These are phyloP conservation scores for Irpex sp. DNA, from an alignment of 1,284 basidiomycete genomes.

Conservation along the genomic window DNA sequence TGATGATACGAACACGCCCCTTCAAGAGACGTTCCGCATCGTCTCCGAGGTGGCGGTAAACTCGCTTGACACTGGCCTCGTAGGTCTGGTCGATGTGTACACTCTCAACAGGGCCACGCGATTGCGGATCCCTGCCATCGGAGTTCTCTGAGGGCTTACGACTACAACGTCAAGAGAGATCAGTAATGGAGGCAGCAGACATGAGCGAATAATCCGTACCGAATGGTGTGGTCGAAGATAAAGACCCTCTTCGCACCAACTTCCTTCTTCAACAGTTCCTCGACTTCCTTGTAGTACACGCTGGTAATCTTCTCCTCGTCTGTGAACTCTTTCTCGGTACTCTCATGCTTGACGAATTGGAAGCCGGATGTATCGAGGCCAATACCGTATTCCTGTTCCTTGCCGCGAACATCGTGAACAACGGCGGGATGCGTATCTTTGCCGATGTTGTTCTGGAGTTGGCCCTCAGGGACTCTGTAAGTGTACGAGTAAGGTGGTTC, in stretches of 20 bases:
- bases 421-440: slow-evolving; percentile 20
- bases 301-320: slow-evolving; percentile 34
- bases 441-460: slow-evolving; percentile 21
- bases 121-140: slow-evolving; percentile 1
- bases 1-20: slow-evolving; percentile 55
- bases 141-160: slow-evolving; percentile 13
- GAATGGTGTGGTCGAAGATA: slow-evolving; percentile 43
- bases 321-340: slow-evolving; percentile 35
- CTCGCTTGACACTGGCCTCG: slow-evolving; percentile 41
- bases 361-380: slow-evolving; percentile 39
- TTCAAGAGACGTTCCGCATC: slow-evolving; percentile 36
- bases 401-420: slow-evolving; percentile 29
- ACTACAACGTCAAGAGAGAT: slow-evolving; percentile 1
- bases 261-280: slow-evolving; percentile 36
- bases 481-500: slow-evolving; percentile 23
- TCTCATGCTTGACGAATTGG: slow-evolving; percentile 30
- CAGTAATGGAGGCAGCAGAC: neutral
- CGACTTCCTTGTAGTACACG: slow-evolving; percentile 38
- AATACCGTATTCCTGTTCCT: slow-evolving; percentile 23
- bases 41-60: slow-evolving; percentile 46
- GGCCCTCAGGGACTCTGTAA: slow-evolving; percentile 17
- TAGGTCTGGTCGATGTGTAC: slow-evolving; percentile 60
- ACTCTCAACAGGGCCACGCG: slow-evolving; percentile 27
- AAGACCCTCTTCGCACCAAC: slow-evolving; percentile 36
- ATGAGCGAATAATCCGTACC: slow-evolving; percentile 22